Percentiles rank a stretch among this genome's conserved stretches.
Conservation (phyloP, 2,329 filamentous ascomycete genomes). For the Pseudogymnoascus sp. region DNA sequence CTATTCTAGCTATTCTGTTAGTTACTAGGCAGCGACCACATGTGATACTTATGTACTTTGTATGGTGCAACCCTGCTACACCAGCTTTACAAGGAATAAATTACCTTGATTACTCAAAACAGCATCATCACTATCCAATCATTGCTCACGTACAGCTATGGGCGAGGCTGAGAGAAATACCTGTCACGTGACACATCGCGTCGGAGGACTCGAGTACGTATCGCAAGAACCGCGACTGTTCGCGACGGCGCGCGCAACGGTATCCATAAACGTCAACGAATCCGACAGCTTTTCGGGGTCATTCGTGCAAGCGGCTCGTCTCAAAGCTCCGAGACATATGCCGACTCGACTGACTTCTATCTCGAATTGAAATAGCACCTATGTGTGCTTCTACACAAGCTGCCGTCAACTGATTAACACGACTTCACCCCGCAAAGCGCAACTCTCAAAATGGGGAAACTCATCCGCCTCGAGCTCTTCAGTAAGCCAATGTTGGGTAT, state of each 20-base stretch:
- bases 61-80: not conserved
- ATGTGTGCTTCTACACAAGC: not conserved
- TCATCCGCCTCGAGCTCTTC: constrained; percentile 88
- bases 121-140: not conserved
- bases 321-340: not conserved
- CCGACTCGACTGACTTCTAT: not conserved
- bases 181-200: not conserved
- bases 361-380: not conserved
- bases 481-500: constrained; percentile 50
- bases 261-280: constrained; percentile 8
- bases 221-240: constrained; percentile 4
- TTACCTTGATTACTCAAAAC: not conserved
- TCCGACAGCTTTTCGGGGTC: not conserved
- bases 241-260: not conserved
- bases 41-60: not conserved
- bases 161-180: not conserved
- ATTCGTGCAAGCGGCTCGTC: not conserved
- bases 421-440: constrained; percentile 19
- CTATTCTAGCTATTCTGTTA: not conserved
- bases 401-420: not conserved
- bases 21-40: not conserved
- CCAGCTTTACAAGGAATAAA: not conserved
- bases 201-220: not conserved
- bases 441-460: constrained; percentile 73
- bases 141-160: constrained; percentile 1